A percentile compares a stretch with the other conserved stretches of the same genome.
Conservation (phyloP, 2,329 filamentous ascomycete species). For the Magnaporthiopsis incrustans region DNA sequence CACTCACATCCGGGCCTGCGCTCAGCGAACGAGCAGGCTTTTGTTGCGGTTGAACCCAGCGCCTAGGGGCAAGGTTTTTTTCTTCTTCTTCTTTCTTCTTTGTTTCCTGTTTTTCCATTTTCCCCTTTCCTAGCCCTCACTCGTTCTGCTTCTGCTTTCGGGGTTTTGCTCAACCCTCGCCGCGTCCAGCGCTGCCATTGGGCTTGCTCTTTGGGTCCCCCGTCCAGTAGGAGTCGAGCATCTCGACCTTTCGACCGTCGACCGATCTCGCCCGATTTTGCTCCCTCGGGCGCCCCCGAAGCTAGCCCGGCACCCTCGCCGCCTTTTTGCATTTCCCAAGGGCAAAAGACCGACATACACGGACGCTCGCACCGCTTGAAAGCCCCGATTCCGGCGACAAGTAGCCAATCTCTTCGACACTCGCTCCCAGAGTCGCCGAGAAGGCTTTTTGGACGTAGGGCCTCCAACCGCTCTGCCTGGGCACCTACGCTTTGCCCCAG, state of each 20-base stretch:
- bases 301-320: too few relatives aligned
- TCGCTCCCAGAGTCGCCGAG: not conserved
- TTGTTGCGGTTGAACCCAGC: not conserved
- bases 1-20: not conserved
- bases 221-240: not conserved
- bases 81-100: slow-evolving; percentile 5
- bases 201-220: not conserved
- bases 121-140: slow-evolving; percentile 4
- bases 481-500: too few relatives aligned
- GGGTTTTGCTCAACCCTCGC: not conserved
- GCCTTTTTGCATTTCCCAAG: not conserved
- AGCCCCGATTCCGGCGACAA: not conserved
- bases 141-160: not conserved
- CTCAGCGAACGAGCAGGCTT: not conserved
- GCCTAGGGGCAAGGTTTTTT: slow-evolving; percentile 1
- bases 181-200: not conserved
- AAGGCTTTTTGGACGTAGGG: too few relatives aligned
- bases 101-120: slow-evolving; percentile 4
- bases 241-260: not conserved
- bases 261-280: not conserved
- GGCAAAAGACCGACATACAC: not conserved
- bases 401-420: not conserved
- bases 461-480: too few relatives aligned
- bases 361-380: too few relatives aligned
- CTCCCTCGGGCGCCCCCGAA: not conserved